Percentiles rank a stretch among this genome's conserved stretches.
These are phyloP conservation scores for Silene uniflora DNA, from an alignment of 148 eudicot genomes.

Conservation along the genomic window DNA sequence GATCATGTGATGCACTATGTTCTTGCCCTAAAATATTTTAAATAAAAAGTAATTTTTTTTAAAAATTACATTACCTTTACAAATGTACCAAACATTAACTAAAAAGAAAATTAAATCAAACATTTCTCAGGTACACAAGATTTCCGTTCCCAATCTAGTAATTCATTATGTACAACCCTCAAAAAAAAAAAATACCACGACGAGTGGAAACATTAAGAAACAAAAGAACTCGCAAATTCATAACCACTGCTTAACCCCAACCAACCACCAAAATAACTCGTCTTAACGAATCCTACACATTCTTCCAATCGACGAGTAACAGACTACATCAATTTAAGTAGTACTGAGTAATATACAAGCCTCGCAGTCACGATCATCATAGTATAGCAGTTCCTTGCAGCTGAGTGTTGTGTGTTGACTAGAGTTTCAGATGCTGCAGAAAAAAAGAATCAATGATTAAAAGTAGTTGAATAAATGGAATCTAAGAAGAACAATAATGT, in stretches of 20 bases:
- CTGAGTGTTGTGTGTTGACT: constrained; percentile 7
- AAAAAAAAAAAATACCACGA: background rate
- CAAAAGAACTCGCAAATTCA: constrained; percentile 1
- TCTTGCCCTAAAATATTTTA: too few species aligned
- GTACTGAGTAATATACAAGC: constrained; percentile 16
- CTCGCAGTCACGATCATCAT: constrained; percentile 3
- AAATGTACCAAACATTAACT: background rate
- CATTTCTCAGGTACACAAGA: background rate
- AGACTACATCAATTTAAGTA: background rate
- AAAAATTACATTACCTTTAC: background rate
- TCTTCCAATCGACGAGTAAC: constrained; percentile 9
- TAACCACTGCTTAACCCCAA: background rate
- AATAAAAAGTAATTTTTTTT: too few species aligned
- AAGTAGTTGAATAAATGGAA: constrained; percentile 15
- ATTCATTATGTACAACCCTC: constrained; percentile 3
- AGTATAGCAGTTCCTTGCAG: background rate
- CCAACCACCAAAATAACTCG: constrained; percentile 11
- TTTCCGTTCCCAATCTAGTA: background rate
- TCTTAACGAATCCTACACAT: background rate
- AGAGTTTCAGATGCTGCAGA: constrained; percentile 23
- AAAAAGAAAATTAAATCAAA: too few species aligned
- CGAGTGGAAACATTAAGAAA: background rate
- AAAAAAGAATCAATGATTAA: constrained; percentile 9
- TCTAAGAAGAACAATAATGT: background rate
- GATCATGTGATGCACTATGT: too few species aligned